Evolutionary conservation across 2,329 filamentous ascomycete species (phyloP), one percentile per base, ranked within the genome.

Genomic region (Apiospora malaysiana): DNA sequence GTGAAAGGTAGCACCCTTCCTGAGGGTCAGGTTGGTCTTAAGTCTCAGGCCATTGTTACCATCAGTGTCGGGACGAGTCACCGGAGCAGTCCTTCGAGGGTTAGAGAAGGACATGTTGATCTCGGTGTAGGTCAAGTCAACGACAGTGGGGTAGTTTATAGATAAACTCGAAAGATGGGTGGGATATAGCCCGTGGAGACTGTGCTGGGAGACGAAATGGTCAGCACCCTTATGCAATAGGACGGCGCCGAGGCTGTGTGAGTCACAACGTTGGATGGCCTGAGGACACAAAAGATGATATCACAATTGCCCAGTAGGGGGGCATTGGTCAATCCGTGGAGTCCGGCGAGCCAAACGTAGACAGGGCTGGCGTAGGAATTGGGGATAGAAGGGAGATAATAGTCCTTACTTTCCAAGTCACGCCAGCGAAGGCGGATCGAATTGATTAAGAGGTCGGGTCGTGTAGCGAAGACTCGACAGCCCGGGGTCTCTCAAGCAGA

Each of bases 1-100:
- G 76, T 89, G 87, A 76, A 90, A 90, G 76, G 92, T 94, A 70
- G 91, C 90, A 77, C 90, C 90, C 84, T 94, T 94, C 80, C 85
- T 88, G 81, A 94, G 87, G 80, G 85, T 83, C 81, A 87, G 83
- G 81, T 85, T 88, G 76, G 85, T 87, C 81, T 87, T 87, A 82
- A 87, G 80, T 73, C 79, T 81, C 76, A 87, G 78, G 76, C 78
- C 82, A 79, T 82, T 77, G 77, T 78, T 78, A 76, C 79, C 78
- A 78, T 80, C 82, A 73, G 82, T 78, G 72, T 81, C 81, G 73
- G 81, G 76, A 74, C 81, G 81, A 82, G 82, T 82, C 78, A 82
- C 81, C 79, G 81, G 80, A 76, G 45, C 67, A 18, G 82, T 81
- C 79, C 84, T 83, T 80, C 84, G 82, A 79, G 84, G 84, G 79